These are phyloP conservation scores for Candida stauntonica DNA, from an alignment of 805 yeast species.

Conservation along the genomic window DNA sequence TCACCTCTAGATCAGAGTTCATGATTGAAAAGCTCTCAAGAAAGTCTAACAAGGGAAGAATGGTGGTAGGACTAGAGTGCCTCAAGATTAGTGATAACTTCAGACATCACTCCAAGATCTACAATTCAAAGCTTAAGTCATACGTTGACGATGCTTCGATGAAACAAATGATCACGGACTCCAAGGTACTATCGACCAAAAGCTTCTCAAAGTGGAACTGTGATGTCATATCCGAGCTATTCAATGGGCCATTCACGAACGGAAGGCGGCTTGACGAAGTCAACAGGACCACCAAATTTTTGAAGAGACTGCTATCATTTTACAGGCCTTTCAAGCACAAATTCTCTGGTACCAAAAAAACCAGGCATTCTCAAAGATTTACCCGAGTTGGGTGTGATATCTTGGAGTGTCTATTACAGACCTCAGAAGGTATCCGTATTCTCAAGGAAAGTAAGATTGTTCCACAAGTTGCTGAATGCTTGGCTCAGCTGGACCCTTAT, in stretches of 20 bases:
- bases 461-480: slow-evolving; percentile 84
- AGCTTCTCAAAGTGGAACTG: slow-evolving; percentile 86
- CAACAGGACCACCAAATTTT: slow-evolving; percentile 72
- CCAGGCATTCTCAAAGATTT: slow-evolving; percentile 50
- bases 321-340: slow-evolving; percentile 88
- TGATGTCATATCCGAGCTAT: slow-evolving; percentile 64
- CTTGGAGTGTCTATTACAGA: slow-evolving; percentile 57
- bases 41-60: slow-evolving; percentile 35
- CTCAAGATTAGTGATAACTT: slow-evolving; percentile 24
- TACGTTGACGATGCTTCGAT: slow-evolving; percentile 58
- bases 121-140: slow-evolving; percentile 9
- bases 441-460: slow-evolving; percentile 70
- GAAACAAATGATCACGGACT: slow-evolving; percentile 57
- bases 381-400: slow-evolving; percentile 73
- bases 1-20: slow-evolving; percentile 32
- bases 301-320: slow-evolving; percentile 79
- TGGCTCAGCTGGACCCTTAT: slow-evolving; percentile 78
- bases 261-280: slow-evolving; percentile 74
- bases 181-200: slow-evolving; percentile 73
- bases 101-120: slow-evolving; percentile 20
- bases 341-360: slow-evolving; percentile 51
- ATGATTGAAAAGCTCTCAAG: slow-evolving; percentile 44
- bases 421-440: slow-evolving; percentile 62
- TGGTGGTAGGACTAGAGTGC: slow-evolving; percentile 31
- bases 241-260: slow-evolving; percentile 77